Conservation (phyloP, 202 grass and related monocot genomes). For the Schoenoplectus tabernaemontani region DNA sequence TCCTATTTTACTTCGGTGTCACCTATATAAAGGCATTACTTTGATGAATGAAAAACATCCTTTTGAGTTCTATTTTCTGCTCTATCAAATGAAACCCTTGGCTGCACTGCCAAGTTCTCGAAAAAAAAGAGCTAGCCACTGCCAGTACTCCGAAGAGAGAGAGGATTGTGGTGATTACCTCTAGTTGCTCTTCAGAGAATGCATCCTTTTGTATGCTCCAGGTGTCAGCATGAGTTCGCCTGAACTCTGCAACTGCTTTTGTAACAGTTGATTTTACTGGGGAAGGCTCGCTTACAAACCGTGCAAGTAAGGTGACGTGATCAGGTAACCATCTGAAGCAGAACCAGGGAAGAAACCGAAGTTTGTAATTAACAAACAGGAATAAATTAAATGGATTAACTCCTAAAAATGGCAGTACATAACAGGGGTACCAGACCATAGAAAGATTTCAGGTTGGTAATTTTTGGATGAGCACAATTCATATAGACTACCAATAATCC, state of each 20-base stretch:
- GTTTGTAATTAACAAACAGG: neutral
- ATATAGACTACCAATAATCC: neutral
- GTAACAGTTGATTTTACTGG: conserved; percentile 80
- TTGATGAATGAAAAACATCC: too few relatives aligned
- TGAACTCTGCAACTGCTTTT: conserved; percentile 91
- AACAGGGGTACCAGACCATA: neutral
- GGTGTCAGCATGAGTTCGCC: conserved; percentile 85
- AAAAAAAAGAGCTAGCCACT: too few relatives aligned
- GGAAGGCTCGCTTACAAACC: conserved; percentile 65
- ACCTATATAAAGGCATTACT: too few relatives aligned
- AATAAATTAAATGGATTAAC: neutral
- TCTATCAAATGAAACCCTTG: too few relatives aligned
- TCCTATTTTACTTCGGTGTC: too few relatives aligned
- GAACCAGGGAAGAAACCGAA: conserved; percentile 7
- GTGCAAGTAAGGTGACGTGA: conserved; percentile 75
- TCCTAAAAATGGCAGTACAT: neutral
- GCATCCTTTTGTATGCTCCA: conserved; percentile 88
- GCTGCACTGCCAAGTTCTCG: too few relatives aligned
- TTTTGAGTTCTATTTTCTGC: too few relatives aligned
- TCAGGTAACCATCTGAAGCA: conserved; percentile 79
- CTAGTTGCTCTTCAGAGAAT: conserved; percentile 80
- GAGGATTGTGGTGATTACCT: conserved; percentile 41
- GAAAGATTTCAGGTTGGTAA: neutral
- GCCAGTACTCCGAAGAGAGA: too few relatives aligned
- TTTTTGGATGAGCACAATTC: neutral